Conservation (phyloP, 2,329 filamentous ascomycete species). For the Camillea tinctor region DNA sequence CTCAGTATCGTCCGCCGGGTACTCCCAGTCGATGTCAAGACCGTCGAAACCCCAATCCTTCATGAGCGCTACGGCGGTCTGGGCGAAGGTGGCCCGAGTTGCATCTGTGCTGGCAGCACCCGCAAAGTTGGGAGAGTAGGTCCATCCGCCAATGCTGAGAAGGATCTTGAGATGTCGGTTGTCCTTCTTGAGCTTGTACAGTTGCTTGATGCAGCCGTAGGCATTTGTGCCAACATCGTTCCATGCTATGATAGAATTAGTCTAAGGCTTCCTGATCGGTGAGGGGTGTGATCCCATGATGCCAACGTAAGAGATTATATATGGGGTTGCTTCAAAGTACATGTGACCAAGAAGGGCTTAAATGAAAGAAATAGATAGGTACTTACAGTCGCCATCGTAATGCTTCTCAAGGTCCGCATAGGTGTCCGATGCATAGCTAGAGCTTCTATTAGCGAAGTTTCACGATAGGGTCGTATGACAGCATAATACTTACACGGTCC, state of each 20-base stretch:
- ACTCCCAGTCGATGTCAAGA: conserved; percentile 42
- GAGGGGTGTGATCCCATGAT: too few relatives aligned
- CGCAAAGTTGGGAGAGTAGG: conserved; percentile 75
- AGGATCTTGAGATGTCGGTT: conserved; percentile 77
- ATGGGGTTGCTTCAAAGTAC: too few relatives aligned
- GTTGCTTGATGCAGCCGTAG: conserved; percentile 79
- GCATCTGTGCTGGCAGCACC: conserved; percentile 60
- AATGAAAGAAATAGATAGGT: background rate
- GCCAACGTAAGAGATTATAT: too few relatives aligned
- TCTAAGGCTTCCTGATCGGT: background rate
- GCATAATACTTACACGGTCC: conserved; percentile 60
- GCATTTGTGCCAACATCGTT: conserved; percentile 67
- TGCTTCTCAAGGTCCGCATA: conserved; percentile 74
- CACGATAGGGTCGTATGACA: background rate
- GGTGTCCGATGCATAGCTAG: conserved; percentile 61
- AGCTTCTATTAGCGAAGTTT: conserved; percentile 10
- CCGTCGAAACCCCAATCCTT: conserved; percentile 66
- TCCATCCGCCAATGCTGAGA: conserved; percentile 83
- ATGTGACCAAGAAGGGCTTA: too few relatives aligned
- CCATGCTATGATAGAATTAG: conserved; percentile 43
- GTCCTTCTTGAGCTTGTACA: conserved; percentile 73
- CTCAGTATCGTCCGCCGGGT: conserved; percentile 38
- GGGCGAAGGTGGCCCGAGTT: conserved; percentile 66
- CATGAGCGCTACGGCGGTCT: conserved; percentile 65
- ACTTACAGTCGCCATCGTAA: conserved; percentile 63